Percentiles rank a stretch among this genome's conserved stretches.
phyloP scores from a whole-genome alignment of 75 land plant genomes.

The Cupressus sempervirens region DNA sequence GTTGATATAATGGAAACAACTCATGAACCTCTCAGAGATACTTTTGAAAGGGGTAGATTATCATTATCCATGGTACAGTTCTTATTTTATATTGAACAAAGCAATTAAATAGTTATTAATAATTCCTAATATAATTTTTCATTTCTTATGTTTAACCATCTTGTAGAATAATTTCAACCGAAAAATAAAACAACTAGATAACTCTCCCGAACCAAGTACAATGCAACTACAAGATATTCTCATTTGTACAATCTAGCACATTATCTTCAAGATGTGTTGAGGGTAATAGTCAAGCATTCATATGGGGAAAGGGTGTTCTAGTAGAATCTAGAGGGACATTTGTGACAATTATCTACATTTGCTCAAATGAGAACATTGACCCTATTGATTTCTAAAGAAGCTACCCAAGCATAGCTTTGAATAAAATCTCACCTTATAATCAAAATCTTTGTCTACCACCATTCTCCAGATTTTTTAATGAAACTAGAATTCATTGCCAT shows the following conservation, averaged over 20 bases:
- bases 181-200: background rate
- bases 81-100: too few species aligned
- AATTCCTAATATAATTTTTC: too few species aligned
- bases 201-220: background rate
- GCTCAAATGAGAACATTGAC: background rate
- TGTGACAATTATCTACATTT: background rate
- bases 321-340: background rate
- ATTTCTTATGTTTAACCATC: too few species aligned
- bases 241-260: background rate
- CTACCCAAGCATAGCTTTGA: background rate
- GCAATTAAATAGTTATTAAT: too few species aligned
- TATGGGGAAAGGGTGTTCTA: background rate
- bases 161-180: too few species aligned
- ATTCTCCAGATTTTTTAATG: too few species aligned
- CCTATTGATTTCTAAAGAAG: background rate
- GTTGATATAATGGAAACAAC: too few species aligned
- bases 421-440: background rate
- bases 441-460: background rate
- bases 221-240: background rate
- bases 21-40: too few species aligned
- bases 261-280: background rate
- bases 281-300: background rate
- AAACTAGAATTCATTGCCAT: too few species aligned
- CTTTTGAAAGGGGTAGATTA: too few species aligned
- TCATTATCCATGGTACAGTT: too few species aligned